These are phyloP conservation scores for Seiridium cupressi DNA, from an alignment of 2,329 filamentous ascomycete genomes.

Conservation along the genomic window DNA sequence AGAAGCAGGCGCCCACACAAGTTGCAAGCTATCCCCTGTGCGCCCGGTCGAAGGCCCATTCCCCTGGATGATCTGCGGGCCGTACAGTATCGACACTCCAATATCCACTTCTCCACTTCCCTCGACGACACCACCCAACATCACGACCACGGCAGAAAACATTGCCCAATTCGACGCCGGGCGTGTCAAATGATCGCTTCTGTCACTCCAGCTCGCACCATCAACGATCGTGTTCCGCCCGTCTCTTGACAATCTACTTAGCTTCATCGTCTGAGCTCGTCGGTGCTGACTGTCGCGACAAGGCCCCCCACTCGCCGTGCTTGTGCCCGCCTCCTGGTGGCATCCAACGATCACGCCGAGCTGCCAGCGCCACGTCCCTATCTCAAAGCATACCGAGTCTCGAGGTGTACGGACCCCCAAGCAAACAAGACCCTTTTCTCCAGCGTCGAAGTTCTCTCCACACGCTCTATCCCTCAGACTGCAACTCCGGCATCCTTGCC, in stretches of 20 bases:
- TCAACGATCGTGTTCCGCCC: not conserved
- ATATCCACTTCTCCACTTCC: constrained; percentile 10
- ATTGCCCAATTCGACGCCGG: constrained; percentile 6
- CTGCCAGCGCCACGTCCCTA: not conserved
- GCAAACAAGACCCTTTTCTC: not conserved
- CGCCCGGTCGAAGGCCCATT: not conserved
- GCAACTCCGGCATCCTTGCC: not conserved
- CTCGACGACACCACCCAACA: constrained; percentile 4
- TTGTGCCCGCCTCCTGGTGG: not conserved
- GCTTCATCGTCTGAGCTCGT: not conserved
- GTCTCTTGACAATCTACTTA: not conserved
- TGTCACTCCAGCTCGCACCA: not conserved
- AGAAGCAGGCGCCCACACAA: not conserved
- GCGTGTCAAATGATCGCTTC: not conserved
- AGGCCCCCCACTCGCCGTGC: not conserved
- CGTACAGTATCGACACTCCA: constrained; percentile 6
- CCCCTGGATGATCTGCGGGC: constrained; percentile 10
- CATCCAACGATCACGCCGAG: not conserved
- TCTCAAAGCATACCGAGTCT: not conserved
- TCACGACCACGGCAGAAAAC: constrained; percentile 6
- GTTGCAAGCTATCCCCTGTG: not conserved
- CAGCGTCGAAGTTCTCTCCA: not conserved
- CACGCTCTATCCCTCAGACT: not conserved
- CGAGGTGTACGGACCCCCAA: not conserved
- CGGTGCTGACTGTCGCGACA: not conserved